Evolutionary conservation across 176 grass and related monocot genomes (phyloP).

Genomic region (Thalia dealbata): DNA sequence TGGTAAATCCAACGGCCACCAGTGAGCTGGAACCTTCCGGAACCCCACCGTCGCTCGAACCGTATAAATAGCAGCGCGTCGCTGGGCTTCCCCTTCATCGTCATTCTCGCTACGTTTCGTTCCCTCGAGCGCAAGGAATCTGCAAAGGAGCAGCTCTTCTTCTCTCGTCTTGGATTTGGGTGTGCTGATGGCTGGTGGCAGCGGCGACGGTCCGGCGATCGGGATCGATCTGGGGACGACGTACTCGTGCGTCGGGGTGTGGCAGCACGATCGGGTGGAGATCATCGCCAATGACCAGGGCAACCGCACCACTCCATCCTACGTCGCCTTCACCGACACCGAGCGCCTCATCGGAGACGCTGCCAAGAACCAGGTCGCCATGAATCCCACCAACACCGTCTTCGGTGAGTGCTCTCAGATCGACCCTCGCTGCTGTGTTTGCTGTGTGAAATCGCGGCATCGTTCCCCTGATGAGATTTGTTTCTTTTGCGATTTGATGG

Average conservation of each 20-base stretch:
- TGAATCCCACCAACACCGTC: conserved; percentile 46
- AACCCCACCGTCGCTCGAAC: too few species aligned
- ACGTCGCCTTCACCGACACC: conserved; percentile 81
- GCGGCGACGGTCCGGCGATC: conserved; percentile 69
- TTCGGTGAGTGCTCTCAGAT: conserved; percentile 28
- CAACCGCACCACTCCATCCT: conserved; percentile 83
- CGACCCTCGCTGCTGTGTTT: background rate
- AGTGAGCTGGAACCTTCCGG: too few species aligned
- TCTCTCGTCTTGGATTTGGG: background rate
- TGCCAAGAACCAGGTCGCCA: conserved; percentile 49
- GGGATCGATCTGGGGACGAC: conserved; percentile 94
- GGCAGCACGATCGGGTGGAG: conserved; percentile 92
- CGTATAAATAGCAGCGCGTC: too few species aligned
- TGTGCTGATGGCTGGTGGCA: conserved; percentile 39
- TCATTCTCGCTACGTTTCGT: too few species aligned
- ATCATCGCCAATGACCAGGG: conserved; percentile 92
- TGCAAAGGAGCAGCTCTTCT: background rate
- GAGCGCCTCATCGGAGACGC: conserved; percentile 43
- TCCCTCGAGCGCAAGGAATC: too few species aligned
- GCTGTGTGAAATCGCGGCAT: background rate
- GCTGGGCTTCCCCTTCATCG: too few species aligned
- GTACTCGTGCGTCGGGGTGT: conserved; percentile 95
- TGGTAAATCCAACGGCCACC: too few species aligned
- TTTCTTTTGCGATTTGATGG: background rate
- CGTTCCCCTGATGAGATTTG: background rate